Base-by-base conservation (phyloP, 352 stramenopile genomes). In the Pythium phragmiticola region DNA sequence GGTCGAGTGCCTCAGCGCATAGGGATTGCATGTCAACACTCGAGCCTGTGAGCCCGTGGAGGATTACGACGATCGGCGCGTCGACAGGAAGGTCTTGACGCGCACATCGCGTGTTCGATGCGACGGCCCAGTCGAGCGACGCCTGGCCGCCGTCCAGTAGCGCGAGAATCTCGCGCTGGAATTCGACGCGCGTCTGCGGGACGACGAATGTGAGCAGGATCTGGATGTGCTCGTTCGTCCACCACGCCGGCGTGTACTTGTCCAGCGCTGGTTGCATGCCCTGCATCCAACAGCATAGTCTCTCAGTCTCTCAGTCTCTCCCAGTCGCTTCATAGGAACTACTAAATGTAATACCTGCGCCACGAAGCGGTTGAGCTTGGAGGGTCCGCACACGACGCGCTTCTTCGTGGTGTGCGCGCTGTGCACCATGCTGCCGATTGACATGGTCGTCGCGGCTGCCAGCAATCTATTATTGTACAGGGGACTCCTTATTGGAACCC, bases 31-130 rank as follows among this genome's bases (percentile, higher is more conserved):
- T 89, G 55, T 63, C 82, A 17, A 66, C 57, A 61, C 80, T 90
- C 65, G 77, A 87, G 17, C 85, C 80, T 1, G 85, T 89, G 49
- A 92, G 74, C 33, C 82, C 82, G 52, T 90, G 80, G 60, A 92
- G 72, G 26, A 94, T 74, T 26, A 93, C 59, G 7, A 70, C 79
- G 57, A 91, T 87, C 1, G 84, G 84, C 0, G 77, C 49, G 54
- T 88, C 70, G 0, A 61, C 28, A 19, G 12, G 42, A 16, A 73
- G 33, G 23, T 57, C 13, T 1, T 53, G 7, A 39, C 28, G 17
- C 26, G 60, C 57, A 13, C 57, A 53, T 3, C 42, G 52, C 36
- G 73, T 54, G 3, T 72, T 74, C 7, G 72, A 53, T 52, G 84
- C 72, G 1, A 84, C 39, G 0, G 69, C 80, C 84, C 84, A 93